Conservation (phyloP, 2,329 filamentous ascomycete genomes). For the Tothia fuscella region DNA sequence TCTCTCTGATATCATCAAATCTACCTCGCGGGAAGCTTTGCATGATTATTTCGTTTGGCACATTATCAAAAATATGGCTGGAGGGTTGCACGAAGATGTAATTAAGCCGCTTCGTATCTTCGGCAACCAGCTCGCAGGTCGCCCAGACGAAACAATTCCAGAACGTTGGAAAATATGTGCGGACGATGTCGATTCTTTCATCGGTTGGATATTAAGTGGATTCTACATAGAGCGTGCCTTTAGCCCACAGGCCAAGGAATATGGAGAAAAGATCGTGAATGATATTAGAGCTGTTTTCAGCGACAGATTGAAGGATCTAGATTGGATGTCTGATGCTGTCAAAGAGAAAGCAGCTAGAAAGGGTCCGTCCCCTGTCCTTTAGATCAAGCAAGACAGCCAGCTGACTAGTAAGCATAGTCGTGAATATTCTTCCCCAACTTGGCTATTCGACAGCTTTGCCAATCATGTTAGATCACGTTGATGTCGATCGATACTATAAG, state of each 20-base stretch:
- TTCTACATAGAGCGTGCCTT: slow-evolving; percentile 61
- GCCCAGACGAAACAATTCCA: slow-evolving; percentile 41
- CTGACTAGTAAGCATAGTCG: too few species aligned
- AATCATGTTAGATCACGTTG: too few species aligned
- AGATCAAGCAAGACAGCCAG: too few species aligned
- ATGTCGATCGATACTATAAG: slow-evolving; percentile 46
- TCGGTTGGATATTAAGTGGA: slow-evolving; percentile 57
- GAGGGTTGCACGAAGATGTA: neutral
- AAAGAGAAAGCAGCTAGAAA: slow-evolving; percentile 33
- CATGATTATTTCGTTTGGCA: slow-evolving; percentile 42
- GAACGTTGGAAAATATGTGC: slow-evolving; percentile 57
- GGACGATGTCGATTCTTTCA: slow-evolving; percentile 40
- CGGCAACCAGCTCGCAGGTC: neutral
- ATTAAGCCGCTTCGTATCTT: slow-evolving; percentile 34
- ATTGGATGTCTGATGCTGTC: slow-evolving; percentile 54
- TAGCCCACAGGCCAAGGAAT: slow-evolving; percentile 50
- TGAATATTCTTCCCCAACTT: too few species aligned
- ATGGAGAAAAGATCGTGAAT: slow-evolving; percentile 56
- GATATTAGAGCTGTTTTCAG: slow-evolving; percentile 58
- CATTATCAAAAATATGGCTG: neutral
- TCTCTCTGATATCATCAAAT: slow-evolving; percentile 42
- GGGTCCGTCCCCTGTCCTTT: too few species aligned
- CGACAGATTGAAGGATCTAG: slow-evolving; percentile 43
- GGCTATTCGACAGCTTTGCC: too few species aligned
- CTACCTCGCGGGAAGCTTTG: slow-evolving; percentile 43